Base-by-base conservation (phyloP, 2,329 filamentous ascomycete species). In the Fusarium virguliforme region DNA sequence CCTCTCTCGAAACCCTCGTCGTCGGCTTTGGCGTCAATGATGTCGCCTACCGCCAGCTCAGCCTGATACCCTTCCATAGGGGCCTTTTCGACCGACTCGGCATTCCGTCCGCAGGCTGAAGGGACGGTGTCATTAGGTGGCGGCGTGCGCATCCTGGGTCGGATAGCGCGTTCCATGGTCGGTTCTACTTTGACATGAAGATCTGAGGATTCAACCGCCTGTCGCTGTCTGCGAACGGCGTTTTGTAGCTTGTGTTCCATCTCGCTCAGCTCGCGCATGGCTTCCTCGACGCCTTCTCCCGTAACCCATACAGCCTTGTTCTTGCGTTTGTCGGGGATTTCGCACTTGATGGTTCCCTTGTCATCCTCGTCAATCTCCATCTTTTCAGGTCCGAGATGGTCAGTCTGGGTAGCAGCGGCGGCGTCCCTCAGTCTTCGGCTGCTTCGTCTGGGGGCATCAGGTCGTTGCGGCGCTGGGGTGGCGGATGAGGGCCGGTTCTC, bases 241-340 rank as follows among this genome's bases (percentile, higher is more conserved):
- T 77, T 79, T 30, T 82, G 81, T 3, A 88, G 74, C n/a, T 79
- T 78, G 15, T 81, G 77, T 50, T 88, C 86, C 84, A 88, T 87
- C 69, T 85, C 80, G 6, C 80, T 82, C 28, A 88, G 77, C n/a
- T 81, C 79, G n/a, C 81, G 79, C 65, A 85, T 80, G 18, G 84
- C 84, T 4, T 78, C 68, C 8, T 83, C 75, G 6, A 85, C 79
- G 2, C 76, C 73, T 30, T 74, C 67, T 40, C 62, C 71, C 3
- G 68, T 60, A 3, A 57, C 59, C 70, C 60, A 70, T 24, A 72
- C 51, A 15, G 51, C 62, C n/a, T 46, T 62, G 15, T 22, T 3
- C 37, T 63, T 3, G 26, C 24, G 56, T n/a, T 32, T 64, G 26
- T 13, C 28, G 8, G 50, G 22, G n/a, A 9, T 8, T 13, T 50